phyloP scores from a whole-genome alignment of 768 basidiomycete species.

The Lactifluus hygrophoroides region DNA sequence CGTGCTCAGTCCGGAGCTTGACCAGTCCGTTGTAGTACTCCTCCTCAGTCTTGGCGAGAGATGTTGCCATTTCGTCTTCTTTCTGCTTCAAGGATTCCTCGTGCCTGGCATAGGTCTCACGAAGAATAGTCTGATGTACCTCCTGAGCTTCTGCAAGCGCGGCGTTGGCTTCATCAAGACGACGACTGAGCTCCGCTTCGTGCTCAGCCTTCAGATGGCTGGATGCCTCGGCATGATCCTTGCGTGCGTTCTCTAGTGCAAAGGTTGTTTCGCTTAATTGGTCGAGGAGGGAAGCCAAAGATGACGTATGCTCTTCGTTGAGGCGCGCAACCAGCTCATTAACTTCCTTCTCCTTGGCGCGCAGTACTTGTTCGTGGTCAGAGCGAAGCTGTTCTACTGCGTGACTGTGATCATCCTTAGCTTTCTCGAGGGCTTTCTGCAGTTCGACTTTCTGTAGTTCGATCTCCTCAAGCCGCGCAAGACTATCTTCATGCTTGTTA shows the following conservation, averaged over 20 bases:
- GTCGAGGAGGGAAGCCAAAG: constrained; percentile 27
- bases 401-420: constrained; percentile 40
- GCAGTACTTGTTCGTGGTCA: constrained; percentile 39
- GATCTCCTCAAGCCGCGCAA: constrained; percentile 45
- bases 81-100: constrained; percentile 48
- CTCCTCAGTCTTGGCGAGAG: constrained; percentile 62
- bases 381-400: constrained; percentile 40
- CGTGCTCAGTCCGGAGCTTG: constrained; percentile 66
- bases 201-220: constrained; percentile 41
- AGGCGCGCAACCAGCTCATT: constrained; percentile 36
- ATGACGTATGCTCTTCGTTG: constrained; percentile 41
- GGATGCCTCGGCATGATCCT: constrained; percentile 53
- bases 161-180: constrained; percentile 47
- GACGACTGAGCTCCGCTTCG: constrained; percentile 36
- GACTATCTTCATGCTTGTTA: constrained; percentile 45
- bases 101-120: constrained; percentile 46
- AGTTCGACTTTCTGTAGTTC: constrained; percentile 51
- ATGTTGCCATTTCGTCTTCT: constrained; percentile 47
- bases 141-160: constrained; percentile 37
- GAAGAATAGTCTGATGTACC: constrained; percentile 46
- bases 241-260: constrained; percentile 31
- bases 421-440: constrained; percentile 38
- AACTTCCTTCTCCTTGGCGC: constrained; percentile 34
- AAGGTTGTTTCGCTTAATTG: constrained; percentile 28
- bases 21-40: constrained; percentile 77